Evolutionary conservation across 352 stramenopile species (phyloP), one percentile per base, ranked within the genome.

Genomic region (Pythium plurisporium): DNA sequence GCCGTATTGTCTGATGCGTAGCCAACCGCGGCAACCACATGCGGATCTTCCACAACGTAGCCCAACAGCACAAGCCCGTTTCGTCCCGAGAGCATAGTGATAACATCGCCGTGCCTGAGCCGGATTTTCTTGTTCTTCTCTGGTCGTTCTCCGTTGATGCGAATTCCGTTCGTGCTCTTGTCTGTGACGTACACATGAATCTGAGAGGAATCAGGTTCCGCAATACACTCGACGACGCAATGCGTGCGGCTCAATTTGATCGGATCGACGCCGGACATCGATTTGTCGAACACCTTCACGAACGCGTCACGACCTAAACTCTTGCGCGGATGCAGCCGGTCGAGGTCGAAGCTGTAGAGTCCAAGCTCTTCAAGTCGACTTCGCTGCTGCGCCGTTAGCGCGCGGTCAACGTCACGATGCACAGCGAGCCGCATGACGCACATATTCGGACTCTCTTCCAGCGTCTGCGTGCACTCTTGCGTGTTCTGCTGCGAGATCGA

Each of bases 401-500:
- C 59, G 56, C 73, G 65, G 19, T 90, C 76, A 33, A 88, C 76
- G 26, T 90, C 78, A 0, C 75, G 78, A 45, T 90, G 80, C 26
- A 90, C 63, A 19, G 82, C 72, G 4, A 90, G 72, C 2, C 77
- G 63, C 62, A 87, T 85, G 10, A 85, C 48, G 56, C 73, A 82
- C 67, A 77, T 65, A 3, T 58, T 72, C 15, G 75, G 70, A 37
- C 70, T 88, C 42, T 90, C 80, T 23, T 87, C 78, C 14, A 84
- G 54, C 42, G 76, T 85, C 55, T 88, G 80, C 36, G 80, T 87
- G 56, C 72, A 88, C 52, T 88, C 77, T 33, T 90, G 77, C 10
- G 80, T 90, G 57, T 87, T 86, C 56, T 88, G 64, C 56, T 90
- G 78, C 11, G 80, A 88, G 51, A 90, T 86, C 48, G 74, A 84